phyloP scores from a whole-genome alignment of 768 basidiomycete species.

The Jaapia argillacea region DNA sequence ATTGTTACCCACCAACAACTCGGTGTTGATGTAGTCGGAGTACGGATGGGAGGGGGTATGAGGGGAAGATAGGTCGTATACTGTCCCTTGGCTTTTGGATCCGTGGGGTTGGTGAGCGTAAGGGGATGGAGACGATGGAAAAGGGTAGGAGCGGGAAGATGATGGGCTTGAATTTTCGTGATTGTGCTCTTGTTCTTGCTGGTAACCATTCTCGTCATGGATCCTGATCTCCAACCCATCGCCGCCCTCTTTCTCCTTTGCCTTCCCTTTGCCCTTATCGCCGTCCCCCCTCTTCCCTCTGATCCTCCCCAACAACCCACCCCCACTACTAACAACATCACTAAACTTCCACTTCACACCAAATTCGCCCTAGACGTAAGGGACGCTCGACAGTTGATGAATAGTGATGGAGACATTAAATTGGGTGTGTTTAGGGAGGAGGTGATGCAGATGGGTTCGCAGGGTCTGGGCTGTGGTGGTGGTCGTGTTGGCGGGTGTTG shows the following conservation, averaged over 20 bases:
- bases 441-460: conserved; percentile 49
- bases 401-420: conserved; percentile 53
- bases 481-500: too few species aligned
- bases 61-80: too few species aligned
- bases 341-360: conserved; percentile 66
- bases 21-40: too few species aligned
- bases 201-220: neutral
- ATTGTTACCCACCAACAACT: too few species aligned
- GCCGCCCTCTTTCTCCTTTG: conserved; percentile 9
- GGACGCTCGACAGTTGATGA: conserved; percentile 63
- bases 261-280: conserved; percentile 7
- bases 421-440: conserved; percentile 54
- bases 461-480: too few species aligned
- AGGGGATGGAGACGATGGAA: too few species aligned
- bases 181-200: too few species aligned
- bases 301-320: conserved; percentile 31
- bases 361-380: conserved; percentile 63
- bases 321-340: conserved; percentile 32
- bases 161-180: too few species aligned
- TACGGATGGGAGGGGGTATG: too few species aligned
- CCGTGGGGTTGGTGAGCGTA: too few species aligned
- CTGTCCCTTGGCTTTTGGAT: too few species aligned
- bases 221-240: conserved; percentile 9
- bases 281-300: conserved; percentile 16
- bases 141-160: too few species aligned